Base-by-base conservation (phyloP, 1,284 basidiomycete genomes). In the Cryptococcus sp. region DNA sequence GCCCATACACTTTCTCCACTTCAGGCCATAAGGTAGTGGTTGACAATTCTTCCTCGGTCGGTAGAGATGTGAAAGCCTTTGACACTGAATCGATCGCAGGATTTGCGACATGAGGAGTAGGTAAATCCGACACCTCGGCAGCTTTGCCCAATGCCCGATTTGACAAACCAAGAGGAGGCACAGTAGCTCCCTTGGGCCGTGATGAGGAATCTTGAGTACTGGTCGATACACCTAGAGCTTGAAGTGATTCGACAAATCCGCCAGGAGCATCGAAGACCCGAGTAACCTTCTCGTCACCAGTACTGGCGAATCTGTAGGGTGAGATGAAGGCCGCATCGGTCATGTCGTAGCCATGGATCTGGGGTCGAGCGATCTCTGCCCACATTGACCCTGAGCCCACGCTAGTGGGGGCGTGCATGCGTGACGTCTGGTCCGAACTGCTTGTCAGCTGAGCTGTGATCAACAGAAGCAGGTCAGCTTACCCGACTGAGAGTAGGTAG, bases 1-100 rank as follows among this genome's bases (percentile, higher is more conserved):
- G 96, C 1, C 94, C 96, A 71, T 97, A 99, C 2, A 99, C 79
- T 72, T 98, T 99, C 67, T 98, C 94, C 1, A 86, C 78, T 75
- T 98, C 96, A 0, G 94, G 94, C 96, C 96, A 99, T 0, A 98
- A 80, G 0, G 94, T 98, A 13, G 83, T 81, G 0, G 85, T 82
- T 0, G 88, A 85, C 1, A 98, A 80, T 72, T 80, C 77, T 50
- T 80, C 80, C 57, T 81, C 80, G 2, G 76, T 76, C 0, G 81
- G 80, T 10, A 80, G 72, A n/a, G 66, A 49, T 1, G 68, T 66
- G 25, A 77, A 58, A 2, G 69, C 64, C 9, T 63, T 56, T 0
- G 74, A 72, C 9, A 77, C 67, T 11, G 73, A 74, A 48, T 75
- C 67, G 40, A 66, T 67, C 18, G 72, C 67, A 52, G 67, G 61